These are phyloP conservation scores for Eucalyptus pauciflora DNA, from an alignment of 345 rosid genomes.

Conservation along the genomic window DNA sequence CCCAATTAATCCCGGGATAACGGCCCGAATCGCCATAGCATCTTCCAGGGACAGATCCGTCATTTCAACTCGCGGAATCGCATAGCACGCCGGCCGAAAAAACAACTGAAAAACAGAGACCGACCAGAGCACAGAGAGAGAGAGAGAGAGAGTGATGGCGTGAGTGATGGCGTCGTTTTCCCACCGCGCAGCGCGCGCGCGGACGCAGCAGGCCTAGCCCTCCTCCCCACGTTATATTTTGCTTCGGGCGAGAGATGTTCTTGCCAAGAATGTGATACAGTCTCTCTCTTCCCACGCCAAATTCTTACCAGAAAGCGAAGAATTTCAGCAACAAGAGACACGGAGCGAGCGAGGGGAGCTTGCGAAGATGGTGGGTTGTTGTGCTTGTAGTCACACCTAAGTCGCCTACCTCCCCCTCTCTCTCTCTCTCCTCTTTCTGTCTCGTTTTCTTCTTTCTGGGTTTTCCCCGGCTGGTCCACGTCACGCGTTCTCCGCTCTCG, in stretches of 20 bases:
- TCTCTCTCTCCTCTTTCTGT: fast-evolving
- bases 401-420: background rate
- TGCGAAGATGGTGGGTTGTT: background rate
- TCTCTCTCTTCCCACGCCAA: background rate
- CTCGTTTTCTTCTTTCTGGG: background rate
- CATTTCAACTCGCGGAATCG: background rate
- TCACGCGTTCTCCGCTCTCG: background rate
- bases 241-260: background rate
- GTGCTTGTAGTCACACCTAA: background rate
- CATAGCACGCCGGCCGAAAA: background rate
- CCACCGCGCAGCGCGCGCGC: background rate
- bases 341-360: background rate
- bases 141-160: background rate
- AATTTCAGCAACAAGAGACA: background rate
- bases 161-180: background rate
- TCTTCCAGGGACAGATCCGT: background rate
- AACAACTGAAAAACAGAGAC: background rate
- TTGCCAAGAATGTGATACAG: background rate
- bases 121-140: background rate
- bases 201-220: background rate
- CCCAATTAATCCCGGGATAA: background rate
- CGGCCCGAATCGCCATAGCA: background rate
- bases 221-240: background rate
- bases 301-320: background rate
- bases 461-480: background rate